These are phyloP conservation scores for Cymodocea nodosa DNA, from an alignment of 116 monocot species.

Conservation along the genomic window DNA sequence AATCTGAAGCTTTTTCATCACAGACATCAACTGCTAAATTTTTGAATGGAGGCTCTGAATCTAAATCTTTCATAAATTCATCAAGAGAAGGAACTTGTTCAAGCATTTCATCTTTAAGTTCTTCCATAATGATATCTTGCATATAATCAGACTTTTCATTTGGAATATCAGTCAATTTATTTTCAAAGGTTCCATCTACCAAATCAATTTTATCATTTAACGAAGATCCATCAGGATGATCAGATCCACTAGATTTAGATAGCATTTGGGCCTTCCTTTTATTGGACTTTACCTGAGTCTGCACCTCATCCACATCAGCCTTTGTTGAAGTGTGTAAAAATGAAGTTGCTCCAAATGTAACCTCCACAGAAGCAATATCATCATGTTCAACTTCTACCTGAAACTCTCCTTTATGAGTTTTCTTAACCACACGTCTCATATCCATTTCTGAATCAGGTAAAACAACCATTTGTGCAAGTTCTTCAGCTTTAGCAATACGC, in stretches of 20 bases:
- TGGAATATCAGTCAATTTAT: constrained; percentile 18
- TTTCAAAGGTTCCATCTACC: constrained; percentile 8
- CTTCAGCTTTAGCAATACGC: constrained; percentile 94
- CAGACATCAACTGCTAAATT: constrained; percentile 24
- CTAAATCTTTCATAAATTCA: constrained; percentile 90
- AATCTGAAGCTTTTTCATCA: constrained; percentile 4
- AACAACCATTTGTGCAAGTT: constrained; percentile 74
- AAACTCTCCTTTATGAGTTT: constrained; percentile 97
- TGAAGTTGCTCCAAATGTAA: constrained; percentile 36
- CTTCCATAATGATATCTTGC: constrained; percentile 75
- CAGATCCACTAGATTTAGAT: constrained; percentile 1
- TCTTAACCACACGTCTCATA: constrained; percentile 70
- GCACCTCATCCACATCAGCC: neutral
- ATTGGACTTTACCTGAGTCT: neutral
- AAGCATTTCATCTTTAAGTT: constrained; percentile 44
- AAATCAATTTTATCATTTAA: constrained; percentile 16
- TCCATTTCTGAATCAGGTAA: constrained; percentile 64
- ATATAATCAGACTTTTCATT: constrained; percentile 64
- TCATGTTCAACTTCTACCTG: constrained; percentile 79
- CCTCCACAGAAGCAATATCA: constrained; percentile 49
- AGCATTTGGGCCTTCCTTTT: neutral
- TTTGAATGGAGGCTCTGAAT: constrained; percentile 84
- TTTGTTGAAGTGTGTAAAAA: constrained; percentile 11
- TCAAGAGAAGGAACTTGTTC: constrained; percentile 71
- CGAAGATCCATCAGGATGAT: constrained; percentile 5